Conservation (phyloP, 495 filamentous ascomycete species). For the Patellaria atrata region DNA sequence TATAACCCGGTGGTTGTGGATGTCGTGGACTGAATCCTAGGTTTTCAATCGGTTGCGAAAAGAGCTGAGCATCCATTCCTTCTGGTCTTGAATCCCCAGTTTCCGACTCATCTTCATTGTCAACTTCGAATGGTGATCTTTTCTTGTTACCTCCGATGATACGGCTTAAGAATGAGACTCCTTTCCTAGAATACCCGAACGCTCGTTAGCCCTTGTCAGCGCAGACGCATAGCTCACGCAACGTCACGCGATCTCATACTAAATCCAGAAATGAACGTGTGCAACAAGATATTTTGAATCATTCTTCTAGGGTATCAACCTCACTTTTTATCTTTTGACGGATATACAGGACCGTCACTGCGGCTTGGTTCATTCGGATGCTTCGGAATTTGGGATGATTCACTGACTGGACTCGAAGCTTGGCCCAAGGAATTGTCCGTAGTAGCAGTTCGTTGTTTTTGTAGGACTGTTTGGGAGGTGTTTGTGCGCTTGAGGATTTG, state of each 20-base stretch:
- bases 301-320: no score
- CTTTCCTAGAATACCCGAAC: slow-evolving; percentile 48
- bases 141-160: slow-evolving; percentile 72
- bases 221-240: slow-evolving; percentile 1
- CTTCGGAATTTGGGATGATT: slow-evolving; percentile 10
- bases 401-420: slow-evolving; percentile 8
- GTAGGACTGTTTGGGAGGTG: slow-evolving; percentile 53
- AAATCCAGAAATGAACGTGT: no score
- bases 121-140: slow-evolving; percentile 36
- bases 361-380: slow-evolving; percentile 3
- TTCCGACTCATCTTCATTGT: slow-evolving; percentile 58
- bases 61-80: slow-evolving; percentile 67
- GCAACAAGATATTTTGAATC: no score
- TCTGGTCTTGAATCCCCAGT: slow-evolving; percentile 52
- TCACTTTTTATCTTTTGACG: slow-evolving; percentile 56
- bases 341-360: slow-evolving; percentile 6
- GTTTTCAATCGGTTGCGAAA: slow-evolving; percentile 57
- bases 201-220: slow-evolving; percentile 11
- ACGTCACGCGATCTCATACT: slow-evolving; percentile 1
- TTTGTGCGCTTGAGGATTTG: slow-evolving; percentile 77
- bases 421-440: slow-evolving; percentile 11
- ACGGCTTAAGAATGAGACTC: slow-evolving; percentile 80
- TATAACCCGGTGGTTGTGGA: slow-evolving; percentile 81
- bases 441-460: slow-evolving; percentile 42
- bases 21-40: slow-evolving; percentile 74